A percentile compares a stretch with the other conserved stretches of the same genome.
These are phyloP conservation scores for Cucurbita maxima DNA, from an alignment of 306 rosid species.

Conservation along the genomic window DNA sequence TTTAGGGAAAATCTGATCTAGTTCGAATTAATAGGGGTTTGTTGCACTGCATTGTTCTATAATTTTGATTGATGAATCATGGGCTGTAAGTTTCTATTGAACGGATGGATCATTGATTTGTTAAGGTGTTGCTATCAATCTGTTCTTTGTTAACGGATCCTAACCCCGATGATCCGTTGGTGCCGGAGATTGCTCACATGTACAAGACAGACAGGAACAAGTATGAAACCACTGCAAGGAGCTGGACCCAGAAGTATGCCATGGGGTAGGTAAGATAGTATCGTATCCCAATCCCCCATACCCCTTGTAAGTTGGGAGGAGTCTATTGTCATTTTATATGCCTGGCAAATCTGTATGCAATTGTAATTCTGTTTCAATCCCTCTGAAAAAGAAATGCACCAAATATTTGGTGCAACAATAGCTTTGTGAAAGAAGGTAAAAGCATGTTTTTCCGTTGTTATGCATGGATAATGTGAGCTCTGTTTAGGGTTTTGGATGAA, in stretches of 20 bases:
- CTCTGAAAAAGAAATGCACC: background rate
- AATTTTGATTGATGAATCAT: background rate
- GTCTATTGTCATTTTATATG: background rate
- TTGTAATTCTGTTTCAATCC: slow-evolving; percentile 4
- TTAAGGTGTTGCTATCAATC: slow-evolving; percentile 49
- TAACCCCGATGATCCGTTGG: slow-evolving; percentile 64
- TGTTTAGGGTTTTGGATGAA: background rate
- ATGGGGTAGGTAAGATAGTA: slow-evolving; percentile 30
- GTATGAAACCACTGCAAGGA: slow-evolving; percentile 55
- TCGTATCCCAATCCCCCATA: background rate
- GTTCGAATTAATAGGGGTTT: background rate
- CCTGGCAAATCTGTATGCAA: background rate
- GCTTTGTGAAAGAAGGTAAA: slow-evolving; percentile 3
- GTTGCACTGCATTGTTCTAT: background rate
- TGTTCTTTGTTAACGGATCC: slow-evolving; percentile 63
- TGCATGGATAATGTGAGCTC: slow-evolving; percentile 2
- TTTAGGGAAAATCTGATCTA: background rate
- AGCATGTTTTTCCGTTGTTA: background rate
- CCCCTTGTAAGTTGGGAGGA: slow-evolving; percentile 6
- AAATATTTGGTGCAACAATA: slow-evolving; percentile 2
- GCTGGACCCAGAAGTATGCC: slow-evolving; percentile 73
- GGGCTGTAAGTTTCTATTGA: background rate
- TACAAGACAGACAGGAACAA: slow-evolving; percentile 64
- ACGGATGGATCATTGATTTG: background rate
- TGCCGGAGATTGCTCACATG: slow-evolving; percentile 69